Evolutionary conservation across 192 early-diverging fungal species (phyloP).

Genomic region (Podila verticillata): DNA sequence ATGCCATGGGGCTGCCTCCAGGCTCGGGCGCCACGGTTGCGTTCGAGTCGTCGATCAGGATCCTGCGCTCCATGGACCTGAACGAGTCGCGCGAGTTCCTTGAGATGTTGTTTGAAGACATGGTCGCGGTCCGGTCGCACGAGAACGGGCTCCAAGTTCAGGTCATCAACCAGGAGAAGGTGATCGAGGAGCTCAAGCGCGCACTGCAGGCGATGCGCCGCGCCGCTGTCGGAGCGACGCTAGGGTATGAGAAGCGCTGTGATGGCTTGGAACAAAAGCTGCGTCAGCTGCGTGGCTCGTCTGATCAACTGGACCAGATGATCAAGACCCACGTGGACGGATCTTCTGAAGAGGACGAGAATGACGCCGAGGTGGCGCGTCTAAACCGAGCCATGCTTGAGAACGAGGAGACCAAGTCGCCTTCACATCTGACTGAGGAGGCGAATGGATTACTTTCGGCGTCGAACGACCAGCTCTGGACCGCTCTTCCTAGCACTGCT

Average conservation of each 20-base stretch:
- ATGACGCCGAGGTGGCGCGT: slow-evolving; percentile 46
- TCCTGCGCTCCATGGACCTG: slow-evolving; percentile 61
- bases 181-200: slow-evolving; percentile 59
- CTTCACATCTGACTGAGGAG: slow-evolving; percentile 6
- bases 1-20: slow-evolving; percentile 48
- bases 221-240: slow-evolving; percentile 61
- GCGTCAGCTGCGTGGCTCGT: slow-evolving; percentile 25
- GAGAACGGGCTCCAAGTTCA: slow-evolving; percentile 58
- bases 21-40: slow-evolving; percentile 57
- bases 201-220: slow-evolving; percentile 67
- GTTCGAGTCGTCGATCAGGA: slow-evolving; percentile 57
- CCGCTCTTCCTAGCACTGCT: slow-evolving; percentile 31
- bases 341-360: slow-evolving; percentile 50
- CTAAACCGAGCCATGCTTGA: slow-evolving; percentile 7
- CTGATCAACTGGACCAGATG: slow-evolving; percentile 7
- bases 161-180: slow-evolving; percentile 60
- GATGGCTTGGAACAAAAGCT: slow-evolving; percentile 52
- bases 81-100: slow-evolving; percentile 60
- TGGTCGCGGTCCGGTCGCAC: slow-evolving; percentile 58
- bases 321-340: slow-evolving; percentile 7
- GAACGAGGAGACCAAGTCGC: not conserved
- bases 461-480: slow-evolving; percentile 29
- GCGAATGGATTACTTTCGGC: not conserved
- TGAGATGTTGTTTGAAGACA: slow-evolving; percentile 66
- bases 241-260: slow-evolving; percentile 58